Percentiles rank a stretch among this genome's conserved stretches.
These are phyloP conservation scores for Phaseolus coccineus DNA, from an alignment of 331 rosid genomes.

Conservation along the genomic window DNA sequence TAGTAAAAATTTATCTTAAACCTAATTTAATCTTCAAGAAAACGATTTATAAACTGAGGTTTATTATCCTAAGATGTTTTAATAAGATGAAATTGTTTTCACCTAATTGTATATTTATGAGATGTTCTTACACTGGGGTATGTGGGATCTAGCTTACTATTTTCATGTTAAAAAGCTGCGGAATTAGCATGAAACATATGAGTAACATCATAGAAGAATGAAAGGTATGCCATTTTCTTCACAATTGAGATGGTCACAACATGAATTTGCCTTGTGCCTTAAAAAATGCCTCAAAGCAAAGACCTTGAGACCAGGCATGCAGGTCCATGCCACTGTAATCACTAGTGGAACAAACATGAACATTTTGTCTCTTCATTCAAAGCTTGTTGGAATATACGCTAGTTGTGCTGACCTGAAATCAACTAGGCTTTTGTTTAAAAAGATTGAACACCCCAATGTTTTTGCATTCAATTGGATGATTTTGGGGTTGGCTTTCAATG, in stretches of 20 bases:
- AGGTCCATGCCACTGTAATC: constrained; percentile 64
- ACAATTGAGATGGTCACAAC: constrained; percentile 42
- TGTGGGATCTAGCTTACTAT: neutral
- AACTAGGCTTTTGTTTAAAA: constrained; percentile 46
- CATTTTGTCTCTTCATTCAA: constrained; percentile 58
- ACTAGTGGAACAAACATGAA: constrained; percentile 54
- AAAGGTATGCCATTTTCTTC: constrained; percentile 33
- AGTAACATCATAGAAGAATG: constrained; percentile 40
- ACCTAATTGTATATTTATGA: too few relatives aligned
- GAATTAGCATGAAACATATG: neutral
- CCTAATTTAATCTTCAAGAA: too few relatives aligned
- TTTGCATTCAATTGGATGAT: constrained; percentile 75
- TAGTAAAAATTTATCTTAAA: too few relatives aligned
- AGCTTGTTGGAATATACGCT: constrained; percentile 75
- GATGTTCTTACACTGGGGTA: too few relatives aligned
- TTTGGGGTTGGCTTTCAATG: constrained; percentile 58
- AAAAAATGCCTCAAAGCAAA: constrained; percentile 68
- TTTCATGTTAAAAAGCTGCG: neutral
- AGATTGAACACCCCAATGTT: constrained; percentile 59
- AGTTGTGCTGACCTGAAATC: constrained; percentile 62
- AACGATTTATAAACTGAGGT: too few relatives aligned
- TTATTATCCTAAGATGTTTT: too few relatives aligned
- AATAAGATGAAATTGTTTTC: too few relatives aligned
- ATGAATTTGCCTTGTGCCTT: constrained; percentile 55
- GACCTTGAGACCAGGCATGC: constrained; percentile 65